Conservation (phyloP, 2,329 filamentous ascomycete genomes). For the Colletotrichum kahawae region DNA sequence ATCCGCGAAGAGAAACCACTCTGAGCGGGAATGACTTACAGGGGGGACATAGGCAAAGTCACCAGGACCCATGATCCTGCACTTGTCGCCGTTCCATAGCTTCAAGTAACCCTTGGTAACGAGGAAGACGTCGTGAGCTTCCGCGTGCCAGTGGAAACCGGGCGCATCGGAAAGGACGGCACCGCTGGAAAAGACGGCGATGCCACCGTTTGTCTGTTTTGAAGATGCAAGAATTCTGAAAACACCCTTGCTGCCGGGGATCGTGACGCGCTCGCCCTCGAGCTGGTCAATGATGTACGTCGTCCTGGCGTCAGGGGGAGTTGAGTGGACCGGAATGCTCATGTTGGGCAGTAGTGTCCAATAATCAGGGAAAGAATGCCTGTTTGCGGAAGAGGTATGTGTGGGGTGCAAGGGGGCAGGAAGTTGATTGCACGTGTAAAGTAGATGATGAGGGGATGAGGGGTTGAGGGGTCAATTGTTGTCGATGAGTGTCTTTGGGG, state of each 20-base stretch:
- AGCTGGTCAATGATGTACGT: slow-evolving; percentile 53
- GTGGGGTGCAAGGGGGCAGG: background rate
- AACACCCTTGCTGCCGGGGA: slow-evolving; percentile 56
- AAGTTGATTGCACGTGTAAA: background rate
- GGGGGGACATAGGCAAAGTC: slow-evolving; percentile 65
- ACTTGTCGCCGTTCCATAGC: slow-evolving; percentile 63
- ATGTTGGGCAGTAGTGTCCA: slow-evolving; percentile 23
- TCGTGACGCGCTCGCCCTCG: slow-evolving; percentile 55
- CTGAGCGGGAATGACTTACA: slow-evolving; percentile 35
- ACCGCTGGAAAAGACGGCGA: slow-evolving; percentile 55
- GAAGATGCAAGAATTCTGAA: slow-evolving; percentile 57
- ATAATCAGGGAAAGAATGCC: background rate
- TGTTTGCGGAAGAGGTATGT: background rate
- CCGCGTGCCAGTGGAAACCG: slow-evolving; percentile 62
- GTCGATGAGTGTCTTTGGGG: background rate
- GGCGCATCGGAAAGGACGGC: slow-evolving; percentile 49
- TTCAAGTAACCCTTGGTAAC: slow-evolving; percentile 60
- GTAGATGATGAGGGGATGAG: background rate
- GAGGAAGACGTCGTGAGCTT: slow-evolving; percentile 63
- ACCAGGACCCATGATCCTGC: slow-evolving; percentile 55
- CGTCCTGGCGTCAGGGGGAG: slow-evolving; percentile 41
- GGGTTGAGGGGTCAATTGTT: background rate
- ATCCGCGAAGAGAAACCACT: background rate
- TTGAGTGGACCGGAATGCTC: slow-evolving; percentile 34
- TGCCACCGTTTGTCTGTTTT: slow-evolving; percentile 54